Evolutionary conservation across 2,329 filamentous ascomycete species (phyloP), one percentile per base, ranked within the genome.

Genomic region (Paecilomyces dactylethromorphus): DNA sequence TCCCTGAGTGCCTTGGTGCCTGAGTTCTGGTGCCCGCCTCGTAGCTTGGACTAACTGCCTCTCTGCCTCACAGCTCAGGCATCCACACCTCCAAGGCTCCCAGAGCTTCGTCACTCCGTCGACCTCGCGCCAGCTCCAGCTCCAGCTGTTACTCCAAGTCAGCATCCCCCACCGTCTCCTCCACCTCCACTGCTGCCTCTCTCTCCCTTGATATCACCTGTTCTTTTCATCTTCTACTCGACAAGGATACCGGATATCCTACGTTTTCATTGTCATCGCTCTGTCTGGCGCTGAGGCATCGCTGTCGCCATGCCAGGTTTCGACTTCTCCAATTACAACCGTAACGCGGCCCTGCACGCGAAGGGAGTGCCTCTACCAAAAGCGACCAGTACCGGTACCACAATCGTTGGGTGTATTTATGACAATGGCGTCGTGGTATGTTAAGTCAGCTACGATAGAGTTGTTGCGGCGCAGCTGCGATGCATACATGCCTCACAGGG

Each of bases 311-410:
- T 99, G 94, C 88, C 90, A 70, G 92, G 92, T 81, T 96, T 97
- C 84, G 92, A 97, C 82, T 99, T 99, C 84, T 95, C 92, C 78
- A 99, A 99, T 84, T 94, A 97, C 86, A 96, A 96, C 85, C 91
- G 94, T 82, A 99, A 99, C 86, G 87, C 89, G 75, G 93, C 93
- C 65, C 87, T 99, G 68, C 93, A 97, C 77, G 91, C 93, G 69
- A 87, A 89, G 78, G 95, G 95, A 68, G 89, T 97, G 56, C 94
- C 94, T 62, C 83, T 97, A 61, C 94, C 95, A 70, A 97, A 97
- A 81, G 94, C 94, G 63, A 99, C 94, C 62, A 97, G 92, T 79
- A 99, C 94, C 62, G 94, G 94, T 81, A 99, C 94, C 60, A 99
- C 94, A 65, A 99, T 99, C 78, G 94, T 99, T 56, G 94, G 94